phyloP scores from a whole-genome alignment of 2,329 filamentous ascomycete species.

The Aspergillus versicolor region DNA sequence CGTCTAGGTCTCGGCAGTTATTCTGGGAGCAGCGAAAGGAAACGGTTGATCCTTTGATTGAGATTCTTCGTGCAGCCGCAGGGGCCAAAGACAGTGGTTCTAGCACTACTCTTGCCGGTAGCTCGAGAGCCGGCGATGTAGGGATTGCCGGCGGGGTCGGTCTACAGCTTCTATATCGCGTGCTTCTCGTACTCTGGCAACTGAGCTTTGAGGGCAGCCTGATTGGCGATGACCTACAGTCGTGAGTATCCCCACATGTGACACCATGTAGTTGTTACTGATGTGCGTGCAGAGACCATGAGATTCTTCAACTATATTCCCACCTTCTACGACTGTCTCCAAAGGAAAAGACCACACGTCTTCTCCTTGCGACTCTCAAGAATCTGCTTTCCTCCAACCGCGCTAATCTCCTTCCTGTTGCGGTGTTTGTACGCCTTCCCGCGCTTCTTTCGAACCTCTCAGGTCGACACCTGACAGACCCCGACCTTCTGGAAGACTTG shows the following conservation, averaged over 20 bases:
- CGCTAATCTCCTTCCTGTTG: conserved; percentile 71
- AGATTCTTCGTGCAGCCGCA: conserved; percentile 73
- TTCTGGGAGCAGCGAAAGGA: conserved; percentile 92
- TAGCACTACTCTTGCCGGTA: conserved; percentile 55
- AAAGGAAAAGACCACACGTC: conserved; percentile 95
- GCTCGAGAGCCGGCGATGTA: conserved; percentile 64
- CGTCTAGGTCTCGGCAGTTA: conserved; percentile 68
- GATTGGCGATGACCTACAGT: conserved; percentile 75
- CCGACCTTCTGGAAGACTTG: conserved; percentile 51
- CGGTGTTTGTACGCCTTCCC: conserved; percentile 80
- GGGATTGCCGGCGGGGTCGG: conserved; percentile 74
- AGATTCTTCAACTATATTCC: conserved; percentile 88
- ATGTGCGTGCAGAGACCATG: conserved; percentile 68
- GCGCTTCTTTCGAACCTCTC: conserved; percentile 58
- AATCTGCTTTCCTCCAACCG: conserved; percentile 79
- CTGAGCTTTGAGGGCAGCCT: conserved; percentile 79
- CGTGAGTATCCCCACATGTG: conserved; percentile 23
- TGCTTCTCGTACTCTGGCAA: conserved; percentile 92
- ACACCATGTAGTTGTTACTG: conserved; percentile 6
- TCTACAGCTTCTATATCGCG: conserved; percentile 89
- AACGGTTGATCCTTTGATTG: conserved; percentile 76
- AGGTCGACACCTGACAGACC: conserved; percentile 51
- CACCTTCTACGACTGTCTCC: conserved; percentile 87
- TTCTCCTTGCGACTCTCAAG: conserved; percentile 83
- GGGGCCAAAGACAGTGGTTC: conserved; percentile 70